A percentile compares a stretch with the other conserved stretches of the same genome.
phyloP scores from a whole-genome alignment of 768 basidiomycete species.

The Paxillus rubicundulus region DNA sequence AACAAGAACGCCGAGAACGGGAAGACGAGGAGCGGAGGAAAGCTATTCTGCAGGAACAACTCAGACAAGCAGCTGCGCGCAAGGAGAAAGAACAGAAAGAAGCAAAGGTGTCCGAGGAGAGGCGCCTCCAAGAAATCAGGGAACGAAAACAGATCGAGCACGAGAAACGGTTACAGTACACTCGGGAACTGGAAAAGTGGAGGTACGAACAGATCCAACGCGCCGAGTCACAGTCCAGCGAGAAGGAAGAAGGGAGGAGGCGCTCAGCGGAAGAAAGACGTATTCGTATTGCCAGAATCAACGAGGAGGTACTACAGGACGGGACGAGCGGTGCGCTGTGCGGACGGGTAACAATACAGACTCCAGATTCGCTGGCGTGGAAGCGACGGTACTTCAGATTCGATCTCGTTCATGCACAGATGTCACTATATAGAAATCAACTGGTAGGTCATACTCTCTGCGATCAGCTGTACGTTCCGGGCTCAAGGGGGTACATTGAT shows the following conservation, averaged over 20 bases:
- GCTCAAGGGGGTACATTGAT: background rate
- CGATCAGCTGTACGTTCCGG: background rate
- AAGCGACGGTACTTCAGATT: slow-evolving; percentile 65
- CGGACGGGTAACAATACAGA: slow-evolving; percentile 66
- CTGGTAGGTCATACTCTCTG: slow-evolving; percentile 37
- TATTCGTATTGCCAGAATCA: slow-evolving; percentile 45
- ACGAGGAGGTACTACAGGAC: slow-evolving; percentile 43
- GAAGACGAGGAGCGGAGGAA: slow-evolving; percentile 43
- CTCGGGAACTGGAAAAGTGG: slow-evolving; percentile 52
- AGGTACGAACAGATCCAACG: slow-evolving; percentile 45
- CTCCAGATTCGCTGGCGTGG: slow-evolving; percentile 53
- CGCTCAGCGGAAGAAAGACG: slow-evolving; percentile 38
- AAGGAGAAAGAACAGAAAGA: slow-evolving; percentile 37
- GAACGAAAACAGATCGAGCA: slow-evolving; percentile 46
- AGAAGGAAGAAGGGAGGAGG: slow-evolving; percentile 42
- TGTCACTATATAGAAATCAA: slow-evolving; percentile 51
- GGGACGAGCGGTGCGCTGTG: slow-evolving; percentile 38
- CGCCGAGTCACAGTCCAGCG: slow-evolving; percentile 44
- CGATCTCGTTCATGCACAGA: slow-evolving; percentile 36
- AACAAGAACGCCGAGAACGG: slow-evolving; percentile 22
- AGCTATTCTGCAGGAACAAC: slow-evolving; percentile 44
- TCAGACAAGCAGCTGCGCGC: slow-evolving; percentile 36
- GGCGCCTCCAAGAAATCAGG: slow-evolving; percentile 41
- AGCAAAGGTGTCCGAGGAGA: slow-evolving; percentile 46
- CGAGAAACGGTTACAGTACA: slow-evolving; percentile 49